phyloP scores from a whole-genome alignment of 2,329 filamentous ascomycete genomes.

The Proliferodiscus dingleyae region DNA sequence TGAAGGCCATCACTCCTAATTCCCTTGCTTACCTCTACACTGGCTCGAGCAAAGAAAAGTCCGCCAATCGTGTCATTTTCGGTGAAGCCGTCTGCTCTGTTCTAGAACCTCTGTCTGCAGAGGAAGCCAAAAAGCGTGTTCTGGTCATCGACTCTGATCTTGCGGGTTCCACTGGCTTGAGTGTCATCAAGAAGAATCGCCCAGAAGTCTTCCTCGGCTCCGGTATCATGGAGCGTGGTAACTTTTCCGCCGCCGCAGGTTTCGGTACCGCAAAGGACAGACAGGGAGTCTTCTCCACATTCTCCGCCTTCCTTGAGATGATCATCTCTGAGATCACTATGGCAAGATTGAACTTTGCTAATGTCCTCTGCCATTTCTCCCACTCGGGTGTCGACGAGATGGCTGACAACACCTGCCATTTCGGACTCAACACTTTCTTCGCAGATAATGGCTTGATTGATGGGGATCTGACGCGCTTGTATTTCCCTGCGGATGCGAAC shows the following conservation, averaged over 20 bases:
- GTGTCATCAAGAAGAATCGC: constrained; percentile 33
- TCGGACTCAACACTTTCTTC: constrained; percentile 38
- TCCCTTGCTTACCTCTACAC: constrained; percentile 26
- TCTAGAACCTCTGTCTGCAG: constrained; percentile 33
- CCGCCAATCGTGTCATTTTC: constrained; percentile 35
- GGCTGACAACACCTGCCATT: constrained; percentile 39
- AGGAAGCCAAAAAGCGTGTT: constrained; percentile 34
- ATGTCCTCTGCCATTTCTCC: constrained; percentile 36
- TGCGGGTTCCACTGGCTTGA: constrained; percentile 36
- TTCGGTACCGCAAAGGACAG: constrained; percentile 36
- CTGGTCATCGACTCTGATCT: constrained; percentile 38
- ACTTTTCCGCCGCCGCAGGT: constrained; percentile 37
- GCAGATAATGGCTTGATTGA: constrained; percentile 37
- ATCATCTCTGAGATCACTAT: constrained; percentile 37
- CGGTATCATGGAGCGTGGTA: constrained; percentile 37
- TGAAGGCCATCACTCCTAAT: constrained; percentile 18
- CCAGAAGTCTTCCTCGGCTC: constrained; percentile 36
- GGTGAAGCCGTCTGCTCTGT: constrained; percentile 36
- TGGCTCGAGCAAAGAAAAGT: constrained; percentile 34
- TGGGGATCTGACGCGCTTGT: constrained; percentile 32
- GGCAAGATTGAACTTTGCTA: constrained; percentile 35
- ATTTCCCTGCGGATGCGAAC: constrained; percentile 37
- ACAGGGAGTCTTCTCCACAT: constrained; percentile 37
- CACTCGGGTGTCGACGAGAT: constrained; percentile 38
- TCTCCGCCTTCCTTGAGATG: constrained; percentile 38